A percentile compares a stretch with the other conserved stretches of the same genome.
Evolutionary conservation across 331 rosid genomes (phyloP).

Genomic region (Dryas integrifolia): DNA sequence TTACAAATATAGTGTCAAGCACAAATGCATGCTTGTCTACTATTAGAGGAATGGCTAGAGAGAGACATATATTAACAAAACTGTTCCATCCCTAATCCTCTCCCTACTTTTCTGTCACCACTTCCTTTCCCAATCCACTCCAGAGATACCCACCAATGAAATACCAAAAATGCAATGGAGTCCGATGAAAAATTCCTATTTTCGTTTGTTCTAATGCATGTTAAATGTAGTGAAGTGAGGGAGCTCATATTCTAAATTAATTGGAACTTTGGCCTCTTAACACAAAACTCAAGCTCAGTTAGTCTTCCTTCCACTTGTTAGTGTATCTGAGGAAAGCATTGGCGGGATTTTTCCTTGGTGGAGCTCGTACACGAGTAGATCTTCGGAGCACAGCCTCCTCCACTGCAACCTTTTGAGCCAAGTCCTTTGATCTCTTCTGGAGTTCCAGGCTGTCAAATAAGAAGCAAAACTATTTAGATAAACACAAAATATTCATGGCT

Average conservation of each 20-base stretch:
- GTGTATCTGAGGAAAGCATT: constrained; percentile 73
- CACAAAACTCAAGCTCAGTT: constrained; percentile 8
- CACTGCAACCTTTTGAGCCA: constrained; percentile 46
- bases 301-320: constrained; percentile 88
- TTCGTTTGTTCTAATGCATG: constrained; percentile 6
- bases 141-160: neutral
- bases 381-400: constrained; percentile 88
- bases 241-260: neutral
- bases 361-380: constrained; percentile 94
- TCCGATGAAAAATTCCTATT: neutral
- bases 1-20: neutral
- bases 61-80: neutral
- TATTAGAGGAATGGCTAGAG: neutral
- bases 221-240: neutral
- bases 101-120: constrained; percentile 6
- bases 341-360: constrained; percentile 78
- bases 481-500: neutral
- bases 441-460: constrained; percentile 51
- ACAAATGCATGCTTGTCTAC: neutral
- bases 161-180: neutral
- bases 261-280: neutral
- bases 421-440: constrained; percentile 66
- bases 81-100: neutral
- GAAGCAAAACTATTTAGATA: constrained; percentile 17
- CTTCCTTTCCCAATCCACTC: neutral